Percentiles rank a stretch among this genome's conserved stretches.
Evolutionary conservation across 208 protist genomes (phyloP).

Genomic region (Acanthamoeba castellanii): DNA sequence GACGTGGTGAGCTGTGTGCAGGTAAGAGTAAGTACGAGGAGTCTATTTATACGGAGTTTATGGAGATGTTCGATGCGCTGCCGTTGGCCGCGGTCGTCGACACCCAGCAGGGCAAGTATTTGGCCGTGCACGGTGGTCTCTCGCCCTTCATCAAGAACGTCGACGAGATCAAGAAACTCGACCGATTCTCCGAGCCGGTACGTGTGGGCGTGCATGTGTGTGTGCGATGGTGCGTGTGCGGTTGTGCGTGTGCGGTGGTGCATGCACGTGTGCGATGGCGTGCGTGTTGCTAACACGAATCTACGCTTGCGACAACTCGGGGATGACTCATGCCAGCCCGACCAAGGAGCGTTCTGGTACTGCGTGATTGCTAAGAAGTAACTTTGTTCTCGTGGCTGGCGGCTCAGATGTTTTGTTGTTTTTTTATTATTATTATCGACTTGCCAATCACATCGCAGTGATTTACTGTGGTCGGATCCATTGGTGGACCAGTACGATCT

Average conservation of each 20-base stretch:
- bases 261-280: no score
- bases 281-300: not conserved
- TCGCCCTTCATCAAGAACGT: slow-evolving; percentile 85
- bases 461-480: slow-evolving; percentile 94
- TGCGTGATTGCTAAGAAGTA: not conserved
- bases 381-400: not conserved
- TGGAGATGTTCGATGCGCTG: slow-evolving; percentile 95
- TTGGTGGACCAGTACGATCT: slow-evolving; percentile 93
- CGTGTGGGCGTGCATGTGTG: no score
- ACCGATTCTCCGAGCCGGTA: slow-evolving; percentile 94
- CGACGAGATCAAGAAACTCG: slow-evolving; percentile 92
- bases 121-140: slow-evolving; percentile 95
- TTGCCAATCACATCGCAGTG: no score
- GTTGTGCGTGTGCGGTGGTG: not conserved
- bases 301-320: no score
- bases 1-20: not conserved
- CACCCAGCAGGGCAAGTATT: slow-evolving; percentile 82
- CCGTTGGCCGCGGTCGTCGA: slow-evolving; percentile 94
- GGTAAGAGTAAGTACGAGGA: slow-evolving; percentile 91
- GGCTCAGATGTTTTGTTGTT: not conserved
- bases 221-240: not conserved
- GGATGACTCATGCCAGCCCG: not conserved
- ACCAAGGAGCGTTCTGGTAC: slow-evolving; percentile 66
- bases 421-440: not conserved
- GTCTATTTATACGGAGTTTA: slow-evolving; percentile 93